Conservation (phyloP, 345 rosid genomes). For the Viola odorata region DNA sequence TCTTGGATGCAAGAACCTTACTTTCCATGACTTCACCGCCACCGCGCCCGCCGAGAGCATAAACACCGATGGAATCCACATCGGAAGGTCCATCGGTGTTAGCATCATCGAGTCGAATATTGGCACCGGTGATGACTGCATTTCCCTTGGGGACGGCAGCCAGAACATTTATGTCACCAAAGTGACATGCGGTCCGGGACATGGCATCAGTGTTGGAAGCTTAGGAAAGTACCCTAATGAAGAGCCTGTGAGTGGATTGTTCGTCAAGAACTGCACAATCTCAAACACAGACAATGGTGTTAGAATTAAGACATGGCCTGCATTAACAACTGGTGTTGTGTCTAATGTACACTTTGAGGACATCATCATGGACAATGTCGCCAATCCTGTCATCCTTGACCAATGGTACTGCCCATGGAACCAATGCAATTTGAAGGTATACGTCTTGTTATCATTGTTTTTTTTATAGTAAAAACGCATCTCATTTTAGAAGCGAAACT, state of each 20-base stretch:
- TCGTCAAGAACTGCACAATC: conserved; percentile 31
- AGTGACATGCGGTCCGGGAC: conserved; percentile 54
- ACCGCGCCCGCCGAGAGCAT: conserved; percentile 38
- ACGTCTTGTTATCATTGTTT: no score
- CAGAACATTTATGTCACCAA: conserved; percentile 18
- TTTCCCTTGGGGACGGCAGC: conserved; percentile 49
- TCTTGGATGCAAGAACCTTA: conserved; percentile 35
- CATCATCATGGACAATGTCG: conserved; percentile 45
- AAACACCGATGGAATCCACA: conserved; percentile 58
- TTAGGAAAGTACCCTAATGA: conserved; percentile 45
- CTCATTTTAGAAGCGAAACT: no score
- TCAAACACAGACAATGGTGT: conserved; percentile 42
- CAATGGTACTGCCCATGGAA: conserved; percentile 42
- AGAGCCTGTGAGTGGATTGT: conserved; percentile 40
- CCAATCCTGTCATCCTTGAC: conserved; percentile 45
- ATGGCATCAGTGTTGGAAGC: conserved; percentile 22
- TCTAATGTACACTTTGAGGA: conserved; percentile 40
- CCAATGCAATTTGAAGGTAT: conserved; percentile 38
- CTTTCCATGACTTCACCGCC: conserved; percentile 20
- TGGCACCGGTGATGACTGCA: conserved; percentile 47
- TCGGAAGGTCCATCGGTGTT: conserved; percentile 33
- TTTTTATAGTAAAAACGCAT: no score
- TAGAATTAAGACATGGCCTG: conserved; percentile 59
- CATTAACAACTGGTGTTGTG: conserved; percentile 24
- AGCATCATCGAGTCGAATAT: conserved; percentile 22